These are phyloP conservation scores for Metschnikowia shivogae DNA, from an alignment of 805 yeast species.

Conservation along the genomic window DNA sequence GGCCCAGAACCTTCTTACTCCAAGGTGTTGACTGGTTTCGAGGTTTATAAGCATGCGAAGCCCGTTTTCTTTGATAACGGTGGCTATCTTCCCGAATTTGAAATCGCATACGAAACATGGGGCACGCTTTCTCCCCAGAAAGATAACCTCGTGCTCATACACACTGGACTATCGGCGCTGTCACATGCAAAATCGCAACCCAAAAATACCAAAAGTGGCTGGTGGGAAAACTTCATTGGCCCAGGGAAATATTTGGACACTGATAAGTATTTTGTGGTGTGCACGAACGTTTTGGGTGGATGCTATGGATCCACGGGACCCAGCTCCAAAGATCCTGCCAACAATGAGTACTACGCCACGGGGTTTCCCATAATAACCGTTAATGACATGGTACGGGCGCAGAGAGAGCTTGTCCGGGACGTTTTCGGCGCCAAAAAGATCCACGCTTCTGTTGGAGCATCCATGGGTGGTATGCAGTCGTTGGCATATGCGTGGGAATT, in stretches of 20 bases:
- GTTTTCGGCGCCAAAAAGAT: slow-evolving; percentile 61
- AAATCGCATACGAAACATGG: slow-evolving; percentile 94
- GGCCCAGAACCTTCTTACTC: slow-evolving; percentile 89
- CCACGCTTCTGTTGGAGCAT: slow-evolving; percentile 81
- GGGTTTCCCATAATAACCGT: slow-evolving; percentile 82
- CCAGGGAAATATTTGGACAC: slow-evolving; percentile 80
- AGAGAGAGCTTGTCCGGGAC: slow-evolving; percentile 59
- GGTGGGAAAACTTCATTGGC: slow-evolving; percentile 97
- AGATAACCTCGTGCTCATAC: slow-evolving; percentile 74
- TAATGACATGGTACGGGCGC: slow-evolving; percentile 90
- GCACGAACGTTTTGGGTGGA: slow-evolving; percentile 91
- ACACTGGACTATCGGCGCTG: slow-evolving; percentile 90
- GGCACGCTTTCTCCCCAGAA: slow-evolving; percentile 60
- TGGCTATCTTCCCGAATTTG: slow-evolving; percentile 65
- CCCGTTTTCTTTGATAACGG: slow-evolving; percentile 81
- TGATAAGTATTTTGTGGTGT: slow-evolving; percentile 71
- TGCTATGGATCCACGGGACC: slow-evolving; percentile 97
- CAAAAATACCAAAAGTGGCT: slow-evolving; percentile 67
- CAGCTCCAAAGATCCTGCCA: slow-evolving; percentile 69
- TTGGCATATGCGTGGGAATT: slow-evolving; percentile 83
- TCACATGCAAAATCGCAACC: slow-evolving; percentile 86
- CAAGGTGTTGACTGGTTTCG: slow-evolving; percentile 61
- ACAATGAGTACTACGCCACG: slow-evolving; percentile 68
- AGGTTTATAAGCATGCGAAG: slow-evolving; percentile 47
- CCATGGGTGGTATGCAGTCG: slow-evolving; percentile 99